Conservation (phyloP, 2,329 filamentous ascomycete genomes). For the Talaromyces sp. region DNA sequence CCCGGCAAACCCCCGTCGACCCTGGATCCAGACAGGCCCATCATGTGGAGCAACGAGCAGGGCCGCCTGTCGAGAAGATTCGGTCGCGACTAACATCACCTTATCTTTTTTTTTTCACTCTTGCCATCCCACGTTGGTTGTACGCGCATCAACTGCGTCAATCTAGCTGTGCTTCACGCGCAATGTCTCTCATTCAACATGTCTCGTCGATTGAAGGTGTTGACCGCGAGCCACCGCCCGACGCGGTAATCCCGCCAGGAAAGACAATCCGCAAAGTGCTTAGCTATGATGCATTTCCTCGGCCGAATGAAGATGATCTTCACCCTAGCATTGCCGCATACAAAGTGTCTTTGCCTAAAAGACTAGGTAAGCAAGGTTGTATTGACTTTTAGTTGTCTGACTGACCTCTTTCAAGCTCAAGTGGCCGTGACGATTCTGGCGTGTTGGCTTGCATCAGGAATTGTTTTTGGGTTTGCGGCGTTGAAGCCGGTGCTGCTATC, state of each 20-base stretch:
- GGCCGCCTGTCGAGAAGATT: conserved; percentile 3
- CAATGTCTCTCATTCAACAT: conserved; percentile 53
- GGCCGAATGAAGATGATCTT: conserved; percentile 37
- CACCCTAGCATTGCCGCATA: conserved; percentile 49
- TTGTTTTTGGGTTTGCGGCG: conserved; percentile 81
- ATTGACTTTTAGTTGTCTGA: background rate
- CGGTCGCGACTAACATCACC: background rate
- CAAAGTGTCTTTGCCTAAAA: conserved; percentile 43
- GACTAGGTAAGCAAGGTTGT: conserved; percentile 27
- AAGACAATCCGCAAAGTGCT: conserved; percentile 41
- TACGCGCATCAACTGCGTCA: background rate
- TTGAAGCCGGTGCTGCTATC: conserved; percentile 74
- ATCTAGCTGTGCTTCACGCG: background rate
- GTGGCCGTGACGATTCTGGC: conserved; percentile 64
- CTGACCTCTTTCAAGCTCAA: conserved; percentile 47
- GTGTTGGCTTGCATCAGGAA: conserved; percentile 72
- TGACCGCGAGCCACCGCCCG: conserved; percentile 39
- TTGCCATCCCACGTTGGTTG: background rate
- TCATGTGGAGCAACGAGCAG: conserved; percentile 8
- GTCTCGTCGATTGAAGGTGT: conserved; percentile 50
- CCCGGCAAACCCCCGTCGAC: background rate
- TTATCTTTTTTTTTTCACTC: background rate
- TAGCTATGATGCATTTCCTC: conserved; percentile 50
- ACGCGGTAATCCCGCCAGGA: conserved; percentile 20
- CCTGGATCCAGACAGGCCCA: background rate